Evolutionary conservation across 73 alveolate species (phyloP).

Genomic region (Tetrahymena malaccensis): DNA sequence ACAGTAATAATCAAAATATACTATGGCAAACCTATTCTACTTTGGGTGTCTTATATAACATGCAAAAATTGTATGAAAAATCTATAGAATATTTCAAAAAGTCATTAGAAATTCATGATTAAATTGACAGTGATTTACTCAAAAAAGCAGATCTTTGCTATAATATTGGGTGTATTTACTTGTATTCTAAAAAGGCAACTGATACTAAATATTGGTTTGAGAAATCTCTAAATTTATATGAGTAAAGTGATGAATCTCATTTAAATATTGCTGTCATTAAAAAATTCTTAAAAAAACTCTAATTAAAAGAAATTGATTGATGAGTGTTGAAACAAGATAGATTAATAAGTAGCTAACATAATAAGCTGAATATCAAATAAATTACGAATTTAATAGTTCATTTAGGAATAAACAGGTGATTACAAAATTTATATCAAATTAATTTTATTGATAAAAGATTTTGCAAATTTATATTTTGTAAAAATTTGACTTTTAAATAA

Average conservation of each 20-base stretch:
- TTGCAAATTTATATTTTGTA: too few relatives aligned
- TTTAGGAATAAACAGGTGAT: too few relatives aligned
- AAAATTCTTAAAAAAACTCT: not conserved
- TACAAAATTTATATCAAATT: too few relatives aligned
- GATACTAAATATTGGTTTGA: not conserved
- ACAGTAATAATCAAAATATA: not conserved
- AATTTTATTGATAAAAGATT: too few relatives aligned
- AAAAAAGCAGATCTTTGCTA: not conserved
- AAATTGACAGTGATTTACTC: not conserved
- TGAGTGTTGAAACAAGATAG: not conserved
- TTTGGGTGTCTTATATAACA: not conserved
- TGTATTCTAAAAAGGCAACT: not conserved
- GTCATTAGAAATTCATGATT: not conserved
- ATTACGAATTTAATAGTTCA: too few relatives aligned
- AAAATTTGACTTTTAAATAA: too few relatives aligned
- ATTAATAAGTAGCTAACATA: too few relatives aligned
- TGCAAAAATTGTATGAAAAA: not conserved
- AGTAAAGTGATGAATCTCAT: not conserved
- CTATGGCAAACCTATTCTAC: not conserved
- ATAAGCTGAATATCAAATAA: too few relatives aligned
- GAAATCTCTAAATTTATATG: not conserved
- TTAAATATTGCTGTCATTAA: not conserved
- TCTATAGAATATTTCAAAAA: not conserved
- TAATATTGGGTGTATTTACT: not conserved
- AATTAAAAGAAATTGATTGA: not conserved